Percentiles rank a stretch among this genome's conserved stretches.
These are phyloP conservation scores for Allantophomopsis cytisporea DNA, from an alignment of 2,329 filamentous ascomycete genomes.

Conservation along the genomic window DNA sequence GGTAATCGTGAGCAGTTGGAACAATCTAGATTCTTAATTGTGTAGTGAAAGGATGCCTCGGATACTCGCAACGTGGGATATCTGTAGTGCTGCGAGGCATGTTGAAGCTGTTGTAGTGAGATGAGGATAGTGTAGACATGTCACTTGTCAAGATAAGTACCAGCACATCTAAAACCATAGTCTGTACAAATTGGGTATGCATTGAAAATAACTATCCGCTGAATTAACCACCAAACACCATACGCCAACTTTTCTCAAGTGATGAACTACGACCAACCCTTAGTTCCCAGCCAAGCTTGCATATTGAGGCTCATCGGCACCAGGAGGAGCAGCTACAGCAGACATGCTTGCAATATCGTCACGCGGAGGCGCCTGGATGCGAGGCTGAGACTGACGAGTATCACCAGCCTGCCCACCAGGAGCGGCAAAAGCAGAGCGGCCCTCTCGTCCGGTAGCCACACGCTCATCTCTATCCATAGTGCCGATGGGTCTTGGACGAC, in stretches of 20 bases:
- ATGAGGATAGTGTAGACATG: too few relatives aligned
- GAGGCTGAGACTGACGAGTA: slow-evolving; percentile 9
- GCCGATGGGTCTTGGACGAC: slow-evolving; percentile 80
- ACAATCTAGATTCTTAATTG: too few relatives aligned
- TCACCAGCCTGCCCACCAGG: slow-evolving; percentile 13
- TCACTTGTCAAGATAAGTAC: too few relatives aligned
- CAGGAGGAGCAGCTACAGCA: slow-evolving; percentile 64
- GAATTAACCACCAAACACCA: too few relatives aligned
- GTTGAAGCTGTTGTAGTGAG: too few relatives aligned
- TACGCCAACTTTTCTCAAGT: background rate
- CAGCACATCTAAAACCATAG: too few relatives aligned
- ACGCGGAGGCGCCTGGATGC: slow-evolving; percentile 7
- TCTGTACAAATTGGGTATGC: too few relatives aligned
- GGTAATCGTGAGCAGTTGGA: too few relatives aligned
- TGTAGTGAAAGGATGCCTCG: too few relatives aligned
- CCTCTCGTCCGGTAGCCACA: slow-evolving; percentile 68
- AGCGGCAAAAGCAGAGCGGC: slow-evolving; percentile 39
- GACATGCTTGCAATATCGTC: slow-evolving; percentile 17
- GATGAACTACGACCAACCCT: slow-evolving; percentile 10
- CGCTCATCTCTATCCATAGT: slow-evolving; percentile 82
- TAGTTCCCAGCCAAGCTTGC: slow-evolving; percentile 75
- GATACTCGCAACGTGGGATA: too few relatives aligned
- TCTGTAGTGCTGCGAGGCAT: too few relatives aligned
- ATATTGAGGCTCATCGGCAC: slow-evolving; percentile 66
- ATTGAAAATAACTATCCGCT: too few relatives aligned